Evolutionary conservation across 495 filamentous ascomycete genomes (phyloP), one percentile per base, ranked within the genome.

Genomic region (Cercophora scortea): DNA sequence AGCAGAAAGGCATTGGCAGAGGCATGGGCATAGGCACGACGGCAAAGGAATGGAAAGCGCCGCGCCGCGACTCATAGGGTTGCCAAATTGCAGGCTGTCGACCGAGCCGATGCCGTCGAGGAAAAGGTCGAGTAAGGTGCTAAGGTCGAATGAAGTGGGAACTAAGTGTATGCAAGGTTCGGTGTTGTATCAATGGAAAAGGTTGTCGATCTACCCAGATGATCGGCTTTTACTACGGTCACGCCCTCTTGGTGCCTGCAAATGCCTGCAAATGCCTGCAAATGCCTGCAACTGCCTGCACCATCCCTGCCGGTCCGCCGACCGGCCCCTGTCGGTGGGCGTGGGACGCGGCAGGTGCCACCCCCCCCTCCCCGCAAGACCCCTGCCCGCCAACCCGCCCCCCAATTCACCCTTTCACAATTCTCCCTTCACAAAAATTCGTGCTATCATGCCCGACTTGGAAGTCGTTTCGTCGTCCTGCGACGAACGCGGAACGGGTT

Each of bases 141-240:
- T 41, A 45, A 53, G 33, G 51, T 56, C 53, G 55, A 54, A 55
- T 52, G 49, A 55, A 53, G 50, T 52, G 54, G 49, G 45, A 45
- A 56, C 59, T 61, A 64, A 62, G 61, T 46, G 45, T 56, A 68
- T 64, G 65, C 65, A 66, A 60, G 63, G 59, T 58, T 66, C 61
- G 65, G 63, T 64, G 57, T 61, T 66, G 61, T 56, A 63, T 59
- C 57, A 57, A 52, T 53, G 50, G 49, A 50, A 55, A 56, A 55
- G 51, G 55, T 57, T 61, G 60, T 56, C 49, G 60, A 65, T 63
- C 62, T 57, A 58, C 55, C 60, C 51, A 59, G 50, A 58, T 48
- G 57, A 65, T 61, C 53, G 58, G 52, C 56, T 55, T 55, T 52
- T 11, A 51, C 59, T 65, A 63, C 58, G 57, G 51, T 52, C 60